These are phyloP conservation scores for Quercus phellos DNA, from an alignment of 331 rosid species.

Conservation along the genomic window DNA sequence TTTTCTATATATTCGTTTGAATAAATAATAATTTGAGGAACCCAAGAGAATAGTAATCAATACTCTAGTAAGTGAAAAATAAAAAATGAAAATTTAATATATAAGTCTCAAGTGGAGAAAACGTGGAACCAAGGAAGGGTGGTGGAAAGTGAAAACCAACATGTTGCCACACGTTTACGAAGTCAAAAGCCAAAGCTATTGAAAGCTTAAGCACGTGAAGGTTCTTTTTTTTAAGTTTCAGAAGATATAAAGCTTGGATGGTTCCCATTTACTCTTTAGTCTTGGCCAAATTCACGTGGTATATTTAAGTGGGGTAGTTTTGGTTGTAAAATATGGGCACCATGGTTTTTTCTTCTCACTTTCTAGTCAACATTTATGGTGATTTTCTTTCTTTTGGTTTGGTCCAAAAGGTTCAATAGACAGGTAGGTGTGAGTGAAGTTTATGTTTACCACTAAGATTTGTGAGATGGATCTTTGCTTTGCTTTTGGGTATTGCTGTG, in stretches of 20 bases:
- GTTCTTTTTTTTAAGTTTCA: neutral
- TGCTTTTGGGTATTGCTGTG: neutral
- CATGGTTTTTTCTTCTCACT: neutral
- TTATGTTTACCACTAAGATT: neutral
- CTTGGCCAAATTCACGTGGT: conserved; percentile 1
- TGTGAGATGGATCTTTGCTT: neutral
- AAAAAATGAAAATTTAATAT: neutral
- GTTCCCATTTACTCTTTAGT: conserved; percentile 6
- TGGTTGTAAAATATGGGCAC: too few relatives aligned
- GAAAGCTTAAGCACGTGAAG: conserved; percentile 25
- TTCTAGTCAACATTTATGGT: neutral
- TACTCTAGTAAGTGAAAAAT: neutral
- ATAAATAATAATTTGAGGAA: neutral
- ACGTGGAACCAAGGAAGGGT: conserved; percentile 28
- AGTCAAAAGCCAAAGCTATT: conserved; percentile 21
- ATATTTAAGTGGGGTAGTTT: neutral
- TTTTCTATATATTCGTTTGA: neutral
- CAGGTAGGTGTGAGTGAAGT: neutral
- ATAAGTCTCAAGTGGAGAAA: conserved; percentile 24
- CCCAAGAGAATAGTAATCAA: neutral
- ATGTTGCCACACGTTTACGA: conserved; percentile 8
- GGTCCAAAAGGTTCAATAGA: neutral
- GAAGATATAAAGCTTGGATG: conserved; percentile 9
- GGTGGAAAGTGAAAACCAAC: conserved; percentile 30
- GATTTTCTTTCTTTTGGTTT: neutral